phyloP scores from a whole-genome alignment of 371 early-diverging fungal genomes.

The Capillidium heterosporum region DNA sequence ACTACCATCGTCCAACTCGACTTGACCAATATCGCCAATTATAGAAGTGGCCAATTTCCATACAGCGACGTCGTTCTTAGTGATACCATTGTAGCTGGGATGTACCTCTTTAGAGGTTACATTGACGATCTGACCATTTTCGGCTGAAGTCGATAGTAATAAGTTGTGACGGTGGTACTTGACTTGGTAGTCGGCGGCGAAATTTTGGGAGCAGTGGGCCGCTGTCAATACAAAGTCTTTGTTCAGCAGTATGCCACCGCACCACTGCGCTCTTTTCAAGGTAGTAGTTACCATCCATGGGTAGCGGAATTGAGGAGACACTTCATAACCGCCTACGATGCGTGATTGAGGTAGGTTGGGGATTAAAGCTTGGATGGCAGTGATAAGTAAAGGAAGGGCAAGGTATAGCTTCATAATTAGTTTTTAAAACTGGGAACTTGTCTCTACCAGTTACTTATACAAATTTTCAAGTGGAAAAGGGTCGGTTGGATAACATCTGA shows the following conservation, averaged over 20 bases:
- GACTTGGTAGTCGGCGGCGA: not conserved
- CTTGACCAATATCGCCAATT: not conserved
- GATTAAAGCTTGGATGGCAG: no score
- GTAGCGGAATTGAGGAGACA: not conserved
- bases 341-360: not conserved
- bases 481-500: no score
- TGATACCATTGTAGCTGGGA: not conserved
- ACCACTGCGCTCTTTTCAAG: not conserved
- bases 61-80: not conserved
- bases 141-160: not conserved
- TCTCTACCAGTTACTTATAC: no score
- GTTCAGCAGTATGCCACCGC: constrained; percentile 2
- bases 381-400: no score
- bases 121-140: not conserved
- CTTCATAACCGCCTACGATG: constrained; percentile 2
- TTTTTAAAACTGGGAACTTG: no score
- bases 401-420: no score
- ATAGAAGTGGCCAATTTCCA: not conserved
- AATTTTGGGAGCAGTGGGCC: not conserved
- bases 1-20: not conserved
- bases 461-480: no score
- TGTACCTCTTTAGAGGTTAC: not conserved
- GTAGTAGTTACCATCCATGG: constrained; percentile 1
- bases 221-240: not conserved
- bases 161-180: constrained; percentile 4